A percentile compares a stretch with the other conserved stretches of the same genome.
Evolutionary conservation across 805 yeast species (phyloP).

Genomic region (Debaryomyces prosopidis): DNA sequence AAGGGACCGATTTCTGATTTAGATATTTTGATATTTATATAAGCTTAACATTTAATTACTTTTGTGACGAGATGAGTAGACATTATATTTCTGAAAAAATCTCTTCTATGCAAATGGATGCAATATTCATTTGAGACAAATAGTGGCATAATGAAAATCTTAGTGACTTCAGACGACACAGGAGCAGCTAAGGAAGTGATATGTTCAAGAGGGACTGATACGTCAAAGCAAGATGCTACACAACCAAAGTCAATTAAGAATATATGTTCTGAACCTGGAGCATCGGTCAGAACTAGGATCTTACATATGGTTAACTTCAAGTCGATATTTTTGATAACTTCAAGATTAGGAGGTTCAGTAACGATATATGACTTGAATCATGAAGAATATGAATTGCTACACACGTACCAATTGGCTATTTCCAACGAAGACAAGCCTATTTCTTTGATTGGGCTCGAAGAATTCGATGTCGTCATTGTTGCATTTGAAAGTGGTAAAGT

Average conservation of each 20-base stretch:
- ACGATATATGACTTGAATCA: conserved; percentile 35
- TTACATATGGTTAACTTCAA: conserved; percentile 30
- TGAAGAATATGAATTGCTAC: conserved; percentile 39
- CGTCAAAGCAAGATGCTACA: conserved; percentile 64
- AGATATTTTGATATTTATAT: background rate
- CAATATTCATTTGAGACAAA: background rate
- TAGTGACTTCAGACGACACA: conserved; percentile 66
- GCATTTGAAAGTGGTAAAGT: conserved; percentile 49
- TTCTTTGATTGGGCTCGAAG: conserved; percentile 27
- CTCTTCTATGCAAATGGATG: conserved; percentile 3
- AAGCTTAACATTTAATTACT: background rate
- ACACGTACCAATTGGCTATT: conserved; percentile 26
- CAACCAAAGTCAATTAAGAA: conserved; percentile 61
- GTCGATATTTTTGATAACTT: conserved; percentile 37
- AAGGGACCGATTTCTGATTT: conserved; percentile 37
- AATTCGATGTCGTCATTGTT: conserved; percentile 34
- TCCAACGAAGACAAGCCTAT: conserved; percentile 29
- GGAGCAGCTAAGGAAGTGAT: conserved; percentile 65
- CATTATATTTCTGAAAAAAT: background rate
- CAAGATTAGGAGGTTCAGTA: conserved; percentile 45
- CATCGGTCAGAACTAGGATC: conserved; percentile 34
- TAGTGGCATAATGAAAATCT: conserved; percentile 49
- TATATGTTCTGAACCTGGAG: conserved; percentile 30
- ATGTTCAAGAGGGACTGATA: conserved; percentile 73
- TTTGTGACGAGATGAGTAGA: background rate